Evolutionary conservation across 352 stramenopile genomes (phyloP), one percentile per base, ranked within the genome.

Genomic region (Pythium folliculosum): DNA sequence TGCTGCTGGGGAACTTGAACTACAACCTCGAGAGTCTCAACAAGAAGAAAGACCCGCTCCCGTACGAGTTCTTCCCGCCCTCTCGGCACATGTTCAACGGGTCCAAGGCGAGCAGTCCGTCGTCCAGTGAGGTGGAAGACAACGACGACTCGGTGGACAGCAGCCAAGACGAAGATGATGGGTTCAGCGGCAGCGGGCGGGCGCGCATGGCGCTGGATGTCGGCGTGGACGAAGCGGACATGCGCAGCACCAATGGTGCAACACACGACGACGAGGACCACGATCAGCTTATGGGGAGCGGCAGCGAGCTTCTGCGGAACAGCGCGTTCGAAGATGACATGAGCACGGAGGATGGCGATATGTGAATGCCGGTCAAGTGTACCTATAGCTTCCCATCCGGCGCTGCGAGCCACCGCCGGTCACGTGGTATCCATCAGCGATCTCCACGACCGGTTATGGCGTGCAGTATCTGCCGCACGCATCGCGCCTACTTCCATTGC

Each of bases 21-120:
- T 70, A 65, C 22, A 63, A 74, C 60, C 71, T 30, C 48, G 73
- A 49, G 54, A 65, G 25, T 27, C 44, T 77, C 17, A 63, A 58
- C 44, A 66, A 72, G 69, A 62, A 60, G 19, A 75, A 66, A 16
- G 70, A 71, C 3, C 78, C 82, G 3, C 63, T 88, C 21, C 67
- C 71, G 56, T 91, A 84, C 55, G 81, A 92, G 53, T 92, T 92
- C 63, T 73, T 92, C 23, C 67, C 76, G 8, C 86, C 86, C 13
- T 82, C 77, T 49, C 84, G 86, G 30, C 80, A 94, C 67, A 83
- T 94, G 73, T 94, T 92, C 61, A 79, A 79, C 32, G 86, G 86
- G 3, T 72, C 86, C 43, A 85, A 88, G 63, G 78, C 81, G 0
- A 83, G 78, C 30, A 85, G 70, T 52, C 79, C 73, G 14, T 89